A percentile compares a stretch with the other conserved stretches of the same genome.
These are phyloP conservation scores for Prunus dulcis DNA, from an alignment of 306 rosid species.

Conservation along the genomic window DNA sequence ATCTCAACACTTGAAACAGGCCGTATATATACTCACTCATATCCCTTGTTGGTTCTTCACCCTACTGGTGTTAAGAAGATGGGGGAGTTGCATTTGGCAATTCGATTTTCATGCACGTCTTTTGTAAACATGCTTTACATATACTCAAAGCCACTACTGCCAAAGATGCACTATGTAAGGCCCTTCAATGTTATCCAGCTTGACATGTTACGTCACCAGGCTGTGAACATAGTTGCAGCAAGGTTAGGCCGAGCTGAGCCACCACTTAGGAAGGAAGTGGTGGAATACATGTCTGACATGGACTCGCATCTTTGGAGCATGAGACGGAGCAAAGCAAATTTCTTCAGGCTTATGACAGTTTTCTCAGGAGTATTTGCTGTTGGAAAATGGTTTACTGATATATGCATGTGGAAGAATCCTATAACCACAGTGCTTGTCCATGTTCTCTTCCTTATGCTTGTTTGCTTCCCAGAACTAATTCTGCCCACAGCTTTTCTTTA, in stretches of 20 bases:
- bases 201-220: constrained; percentile 49
- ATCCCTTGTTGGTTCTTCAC: constrained; percentile 48
- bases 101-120: constrained; percentile 51
- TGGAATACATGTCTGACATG: constrained; percentile 58
- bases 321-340: constrained; percentile 49
- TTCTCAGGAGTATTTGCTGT: constrained; percentile 44
- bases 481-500: constrained; percentile 47
- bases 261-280: constrained; percentile 45
- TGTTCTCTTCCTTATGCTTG: constrained; percentile 52
- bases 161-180: constrained; percentile 51
- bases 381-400: constrained; percentile 45
- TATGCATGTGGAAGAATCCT: constrained; percentile 56
- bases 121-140: constrained; percentile 39
- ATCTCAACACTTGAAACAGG: constrained; percentile 52
- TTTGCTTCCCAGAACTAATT: constrained; percentile 49
- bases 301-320: constrained; percentile 60
- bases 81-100: constrained; percentile 53
- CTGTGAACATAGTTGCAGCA: constrained; percentile 50
- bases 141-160: constrained; percentile 46
- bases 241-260: constrained; percentile 49
- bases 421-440: constrained; percentile 46
- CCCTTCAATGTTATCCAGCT: constrained; percentile 42
- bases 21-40: constrained; percentile 48
- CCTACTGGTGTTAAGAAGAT: constrained; percentile 48
- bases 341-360: constrained; percentile 42